phyloP scores from a whole-genome alignment of 2,329 filamentous ascomycete genomes.

The Madurella mycetomatis region DNA sequence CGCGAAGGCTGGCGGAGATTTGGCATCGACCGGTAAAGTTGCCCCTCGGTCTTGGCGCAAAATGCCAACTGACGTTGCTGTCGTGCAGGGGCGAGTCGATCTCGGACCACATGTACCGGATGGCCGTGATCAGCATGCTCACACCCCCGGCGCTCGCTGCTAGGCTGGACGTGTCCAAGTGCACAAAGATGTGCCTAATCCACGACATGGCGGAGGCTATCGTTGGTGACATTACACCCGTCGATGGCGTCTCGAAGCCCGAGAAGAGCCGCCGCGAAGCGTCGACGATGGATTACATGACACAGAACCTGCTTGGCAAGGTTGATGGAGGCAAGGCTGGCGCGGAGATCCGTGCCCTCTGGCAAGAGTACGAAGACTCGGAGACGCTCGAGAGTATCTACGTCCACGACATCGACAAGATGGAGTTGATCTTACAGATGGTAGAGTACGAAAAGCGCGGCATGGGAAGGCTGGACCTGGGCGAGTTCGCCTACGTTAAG shows the following conservation, averaged over 20 bases:
- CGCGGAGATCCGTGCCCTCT: constrained; percentile 69
- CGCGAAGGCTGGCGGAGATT: constrained; percentile 95
- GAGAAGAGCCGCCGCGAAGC: constrained; percentile 89
- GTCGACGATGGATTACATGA: constrained; percentile 88
- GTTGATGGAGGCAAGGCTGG: constrained; percentile 66
- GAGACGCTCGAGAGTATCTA: constrained; percentile 79
- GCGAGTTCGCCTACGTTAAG: constrained; percentile 81
- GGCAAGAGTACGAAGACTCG: constrained; percentile 93
- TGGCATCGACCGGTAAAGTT: constrained; percentile 57
- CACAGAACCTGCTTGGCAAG: constrained; percentile 63
- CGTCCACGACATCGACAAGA: constrained; percentile 96
- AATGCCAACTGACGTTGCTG: constrained; percentile 5
- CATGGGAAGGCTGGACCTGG: constrained; percentile 64
- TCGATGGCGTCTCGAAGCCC: constrained; percentile 75
- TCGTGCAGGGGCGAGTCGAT: constrained; percentile 74
- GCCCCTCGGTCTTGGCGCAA: background rate
- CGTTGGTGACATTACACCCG: constrained; percentile 94
- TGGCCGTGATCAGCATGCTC: constrained; percentile 93
- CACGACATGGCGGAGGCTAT: constrained; percentile 97
- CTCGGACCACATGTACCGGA: constrained; percentile 98
- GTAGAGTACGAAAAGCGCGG: constrained; percentile 83
- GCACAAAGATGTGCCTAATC: constrained; percentile 91
- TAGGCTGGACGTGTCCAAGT: constrained; percentile 71
- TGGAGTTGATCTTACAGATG: constrained; percentile 93
- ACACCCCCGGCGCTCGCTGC: constrained; percentile 70